Percentiles rank a stretch among this genome's conserved stretches.
Conservation (phyloP, 805 yeast genomes). For the Ogataea saltuana region DNA sequence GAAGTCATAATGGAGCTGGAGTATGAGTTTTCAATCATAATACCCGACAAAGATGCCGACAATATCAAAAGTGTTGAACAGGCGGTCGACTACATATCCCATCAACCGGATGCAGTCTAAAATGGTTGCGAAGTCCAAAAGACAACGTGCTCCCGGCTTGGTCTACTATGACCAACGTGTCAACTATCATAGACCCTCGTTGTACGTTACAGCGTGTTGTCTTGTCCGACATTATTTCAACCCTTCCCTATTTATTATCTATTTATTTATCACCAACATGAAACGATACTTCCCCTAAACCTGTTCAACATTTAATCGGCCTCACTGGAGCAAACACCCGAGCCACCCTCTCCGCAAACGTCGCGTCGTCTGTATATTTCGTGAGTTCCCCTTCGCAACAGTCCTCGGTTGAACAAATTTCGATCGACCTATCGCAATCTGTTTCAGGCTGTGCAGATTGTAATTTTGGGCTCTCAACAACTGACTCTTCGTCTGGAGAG, state of each 20-base stretch:
- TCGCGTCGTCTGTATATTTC: too few relatives aligned
- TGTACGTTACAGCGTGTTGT: too few relatives aligned
- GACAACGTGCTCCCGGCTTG: too few relatives aligned
- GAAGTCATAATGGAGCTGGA: conserved; percentile 75
- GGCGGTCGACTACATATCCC: conserved; percentile 82
- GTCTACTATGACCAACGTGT: too few relatives aligned
- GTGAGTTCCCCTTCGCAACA: too few relatives aligned
- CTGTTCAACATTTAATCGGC: background rate
- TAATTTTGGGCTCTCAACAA: background rate
- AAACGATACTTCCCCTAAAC: background rate
- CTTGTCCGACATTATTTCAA: conserved; percentile 2
- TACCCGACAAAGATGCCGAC: conserved; percentile 90
- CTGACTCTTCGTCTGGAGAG: background rate
- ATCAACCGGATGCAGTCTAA: conserved; percentile 58
- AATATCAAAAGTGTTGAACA: conserved; percentile 91
- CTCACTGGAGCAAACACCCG: background rate
- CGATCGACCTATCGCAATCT: too few relatives aligned
- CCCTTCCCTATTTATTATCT: conserved; percentile 4
- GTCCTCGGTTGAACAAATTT: too few relatives aligned
- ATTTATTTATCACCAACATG: background rate
- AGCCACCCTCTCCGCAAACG: too few relatives aligned
- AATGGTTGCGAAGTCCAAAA: conserved; percentile 19
- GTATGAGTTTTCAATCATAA: conserved; percentile 73
- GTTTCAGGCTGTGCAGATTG: too few relatives aligned
- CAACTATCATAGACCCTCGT: too few relatives aligned